Evolutionary conservation across 306 rosid species (phyloP), one percentile per base, ranked within the genome.

Genomic region (Quercus mongolica): DNA sequence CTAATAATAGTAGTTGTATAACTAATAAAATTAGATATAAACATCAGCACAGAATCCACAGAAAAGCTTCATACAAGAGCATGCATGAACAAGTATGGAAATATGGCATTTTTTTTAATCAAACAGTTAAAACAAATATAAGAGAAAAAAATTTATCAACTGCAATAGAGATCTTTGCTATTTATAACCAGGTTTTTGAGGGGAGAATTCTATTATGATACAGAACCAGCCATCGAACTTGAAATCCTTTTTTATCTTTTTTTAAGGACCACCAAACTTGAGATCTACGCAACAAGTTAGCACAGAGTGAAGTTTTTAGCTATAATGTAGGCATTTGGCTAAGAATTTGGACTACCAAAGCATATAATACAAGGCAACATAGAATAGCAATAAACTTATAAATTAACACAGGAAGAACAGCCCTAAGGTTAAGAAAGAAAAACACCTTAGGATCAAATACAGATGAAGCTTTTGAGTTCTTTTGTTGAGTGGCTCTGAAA

Each of bases 381-480:
- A 55, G 81, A 73, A 79, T 46, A 55, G 69, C 65, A 76, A 25
- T 23, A 79, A 65, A 1, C 28, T 19, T 33, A 31, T 67, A 44
- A 35, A 13, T 64, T 51, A 80, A 8, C 18, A 33, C 23, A 58
- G 33, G 28, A 64, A 64, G 26, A 30, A 19, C 79, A 17, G 15
- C 72, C 76, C 75, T 58, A 64, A 80, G 70, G 44, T 64, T 65
- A 59, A 70, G 77, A 84, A 79, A 54, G 76, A 80, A 79, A 79
- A 75, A 51, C 26, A 92, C 98, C 91, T 85, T 81, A 64, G 86
- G 79, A 62, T 92, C 94, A 81, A 89, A 88, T 56, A 88, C 51
- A 51, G 74, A 64, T 0, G 91, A 82, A 54, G 84, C 23, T 85
- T 68, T 91, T 30, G 73, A 65, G 15, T 74, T 73, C 64, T 82